Evolutionary conservation across 2,329 filamentous ascomycete genomes (phyloP), one percentile per base, ranked within the genome.

Genomic region (Hypoxylon sp.): DNA sequence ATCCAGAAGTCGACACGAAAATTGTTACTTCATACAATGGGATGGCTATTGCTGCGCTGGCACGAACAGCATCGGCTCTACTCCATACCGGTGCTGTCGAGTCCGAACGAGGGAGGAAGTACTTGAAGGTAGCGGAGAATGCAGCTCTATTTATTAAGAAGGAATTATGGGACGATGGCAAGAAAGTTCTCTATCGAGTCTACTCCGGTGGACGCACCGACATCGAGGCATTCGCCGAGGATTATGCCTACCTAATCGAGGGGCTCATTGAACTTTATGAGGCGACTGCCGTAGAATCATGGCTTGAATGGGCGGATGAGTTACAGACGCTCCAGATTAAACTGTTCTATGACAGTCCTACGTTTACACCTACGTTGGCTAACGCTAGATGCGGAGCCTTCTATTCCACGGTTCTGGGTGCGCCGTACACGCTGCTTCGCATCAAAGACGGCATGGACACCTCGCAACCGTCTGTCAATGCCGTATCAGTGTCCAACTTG

Each of bases 381-480:
- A 79, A 79, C 65, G 79, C 80, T 32, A 77, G 78, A 34, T 83
- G 81, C 25, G 87, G 87, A 45, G 93, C 87, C 32, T 96, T 95
- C 84, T 96, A 92, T 81, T 90, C 89, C 3, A 94, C 91, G 1
- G 81, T 85, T 3, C 81, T 83, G 11, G 80, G 85, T 45, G 89
- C 90, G 9, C 82, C 89, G 0, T 89, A 94, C 74, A 86, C 91
- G 28, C 90, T 98, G 65, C 87, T 98, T 66, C 91, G 95, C 23
- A 87, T 98, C 53, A 99, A 99, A 80, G 93, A 97, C 69, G 96
- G 94, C 70, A 98, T 98, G 87, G 96, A 99, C 79, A 93, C 93
- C 4, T 91, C 93, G 1, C 91, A 96, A 66, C 96, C 96, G 0
- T 96, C 93, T 0, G 91, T 93, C 56, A 99, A 99, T 77, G 93